Base-by-base conservation (phyloP, 495 filamentous ascomycete genomes). In the Tuber indicum region DNA sequence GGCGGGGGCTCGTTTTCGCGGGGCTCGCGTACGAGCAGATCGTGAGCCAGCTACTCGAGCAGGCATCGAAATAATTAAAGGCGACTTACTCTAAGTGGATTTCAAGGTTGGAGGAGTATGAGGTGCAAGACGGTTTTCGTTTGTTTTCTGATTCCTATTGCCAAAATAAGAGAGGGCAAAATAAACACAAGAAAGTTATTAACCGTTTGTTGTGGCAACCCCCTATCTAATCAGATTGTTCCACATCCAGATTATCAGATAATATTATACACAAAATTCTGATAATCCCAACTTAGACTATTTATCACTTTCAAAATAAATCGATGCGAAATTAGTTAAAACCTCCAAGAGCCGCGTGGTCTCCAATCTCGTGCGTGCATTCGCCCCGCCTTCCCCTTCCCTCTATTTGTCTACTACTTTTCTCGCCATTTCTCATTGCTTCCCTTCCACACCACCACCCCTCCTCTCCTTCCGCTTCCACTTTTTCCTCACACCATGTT, bases 401-500 rank as follows among this genome's bases (percentile, higher is more conserved):
- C 71, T 41, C n/a, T 36, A 32, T 17, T 45, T 39, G 16, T 70
- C 43, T 32, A 8, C 26, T 21, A 26, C 36, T 69, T 32, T 41
- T 26, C 32, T 26, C 26, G 19, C 52, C 41, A 44, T 42, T 32
- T 44, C 26, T 49, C 32, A 43, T 32, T 32, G 19, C 32, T 46
- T n/a, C 52, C 26, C n/a, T 26, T 62, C 26, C n/a, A 66, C 71
- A 39, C 76, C 70, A 19, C 71, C 32, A 32, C 41, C 47, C 23
- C 17, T 49, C 21, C 45, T 9, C 73, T 26, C 66, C 21, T 26
- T 26, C 36, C 12, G 41, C 71, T 46, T 21, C 74, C 39, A n/a
- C 2, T 26, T 32, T 41, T 21, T 21, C 62, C 39, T 42, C 72
- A 49, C 70, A 75, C 17, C 36, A 89, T 89, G 88, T 87, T 89